Evolutionary conservation across 495 filamentous ascomycete species (phyloP), one percentile per base, ranked within the genome.

Genomic region (Lentithecium fluviatile): DNA sequence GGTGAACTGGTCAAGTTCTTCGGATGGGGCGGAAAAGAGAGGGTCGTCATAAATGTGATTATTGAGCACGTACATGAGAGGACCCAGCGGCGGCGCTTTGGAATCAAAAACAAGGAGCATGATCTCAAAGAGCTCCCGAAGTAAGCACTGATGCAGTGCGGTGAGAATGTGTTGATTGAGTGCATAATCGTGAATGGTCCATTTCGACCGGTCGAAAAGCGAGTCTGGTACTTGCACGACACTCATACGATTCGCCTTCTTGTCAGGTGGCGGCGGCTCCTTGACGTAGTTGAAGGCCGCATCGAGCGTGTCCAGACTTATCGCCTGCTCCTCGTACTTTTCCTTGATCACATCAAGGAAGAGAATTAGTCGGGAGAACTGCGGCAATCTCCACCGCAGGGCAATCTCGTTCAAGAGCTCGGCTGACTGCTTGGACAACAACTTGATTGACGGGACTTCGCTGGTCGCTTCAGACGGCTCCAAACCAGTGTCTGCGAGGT

Each of bases 361-460:
- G 10, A 95, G 76, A 1, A 91, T 82, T 53, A 92, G 77, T 47
- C 90, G 80, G 34, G 91, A 90, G 70, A 88, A 90, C 47, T 83
- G 82, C 19, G 94, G 93, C 60, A 99, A 83, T 23, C 95, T 86
- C 95, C 95, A 99, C 59, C 92, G 85, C 64, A 90, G 74, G 66
- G 84, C 88, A 42, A 96, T 79, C 68, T 97, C 93, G 66, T 87
- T 87, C 54, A 97, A 75, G 57, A 99, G 76, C 52, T 96, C 90
- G 11, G 81, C 79, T 1, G 91, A 94, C 46, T 89, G 82, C 60
- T 90, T 90, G 0, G 91, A 94, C 12, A 99, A 76, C 20, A 93
- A 75, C 43, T 81, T 84, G 64, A 83, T 76, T 10, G 85, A 76
- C 48, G 73, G 80, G 49, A 66, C 78, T 17, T 80, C 84, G 21